Evolutionary conservation across 2,329 filamentous ascomycete species (phyloP).

Genomic region (Paecilomyces fulvus): DNA sequence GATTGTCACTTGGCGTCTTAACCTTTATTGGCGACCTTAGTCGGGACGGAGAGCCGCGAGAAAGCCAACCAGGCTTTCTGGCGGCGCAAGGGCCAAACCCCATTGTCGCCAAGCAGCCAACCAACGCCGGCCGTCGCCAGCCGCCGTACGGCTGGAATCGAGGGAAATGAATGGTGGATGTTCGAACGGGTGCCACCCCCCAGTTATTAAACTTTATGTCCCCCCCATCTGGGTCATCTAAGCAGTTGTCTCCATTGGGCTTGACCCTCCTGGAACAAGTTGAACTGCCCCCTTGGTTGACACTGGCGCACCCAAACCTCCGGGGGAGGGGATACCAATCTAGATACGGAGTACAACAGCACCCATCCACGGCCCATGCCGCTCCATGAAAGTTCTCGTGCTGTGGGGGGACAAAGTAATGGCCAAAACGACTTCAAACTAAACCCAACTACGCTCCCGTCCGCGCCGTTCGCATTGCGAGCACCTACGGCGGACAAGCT

Average conservation of each 20-base stretch:
- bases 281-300: neutral
- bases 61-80: neutral
- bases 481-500: neutral
- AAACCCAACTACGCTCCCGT: neutral
- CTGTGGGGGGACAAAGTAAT: neutral
- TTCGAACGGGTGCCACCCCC: neutral
- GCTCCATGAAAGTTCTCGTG: neutral
- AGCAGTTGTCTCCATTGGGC: neutral
- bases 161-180: neutral
- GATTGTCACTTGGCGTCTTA: too few relatives aligned
- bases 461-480: neutral
- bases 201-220: neutral
- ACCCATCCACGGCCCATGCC: slow-evolving; percentile 1
- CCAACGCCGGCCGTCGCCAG: neutral
- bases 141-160: neutral
- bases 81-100: neutral
- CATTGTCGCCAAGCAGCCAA: neutral
- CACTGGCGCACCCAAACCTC: neutral
- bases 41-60: neutral
- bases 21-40: neutral
- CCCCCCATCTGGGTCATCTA: neutral
- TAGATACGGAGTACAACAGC: neutral
- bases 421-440: neutral
- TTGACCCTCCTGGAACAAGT: neutral
- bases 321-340: neutral